Percentiles rank a stretch among this genome's conserved stretches.
These are phyloP conservation scores for Emergomyces orientalis DNA, from an alignment of 2,329 filamentous ascomycete genomes.

Conservation along the genomic window DNA sequence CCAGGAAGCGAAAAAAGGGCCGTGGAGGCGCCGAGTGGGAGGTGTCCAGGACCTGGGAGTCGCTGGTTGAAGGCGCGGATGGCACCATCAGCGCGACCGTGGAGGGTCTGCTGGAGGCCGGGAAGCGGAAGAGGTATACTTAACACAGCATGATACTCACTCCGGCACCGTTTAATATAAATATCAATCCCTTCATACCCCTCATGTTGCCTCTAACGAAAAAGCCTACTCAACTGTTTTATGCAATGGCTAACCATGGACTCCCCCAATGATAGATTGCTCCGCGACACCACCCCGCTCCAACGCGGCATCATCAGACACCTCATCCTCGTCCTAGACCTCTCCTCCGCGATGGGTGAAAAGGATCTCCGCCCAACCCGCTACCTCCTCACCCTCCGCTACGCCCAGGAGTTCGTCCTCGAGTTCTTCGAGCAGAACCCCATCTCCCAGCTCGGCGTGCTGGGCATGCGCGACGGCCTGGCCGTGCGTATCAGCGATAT, in stretches of 20 bases:
- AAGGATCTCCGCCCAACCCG: constrained; percentile 88
- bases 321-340: constrained; percentile 78
- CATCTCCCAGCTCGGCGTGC: constrained; percentile 85
- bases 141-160: too few species aligned
- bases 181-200: too few species aligned
- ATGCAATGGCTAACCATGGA: background rate
- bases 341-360: constrained; percentile 87
- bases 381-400: constrained; percentile 71
- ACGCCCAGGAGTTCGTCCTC: constrained; percentile 75
- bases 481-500: constrained; percentile 80
- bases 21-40: constrained; percentile 37
- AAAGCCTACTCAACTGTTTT: too few species aligned
- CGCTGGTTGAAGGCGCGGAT: constrained; percentile 67
- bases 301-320: constrained; percentile 98
- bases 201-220: too few species aligned
- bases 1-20: constrained; percentile 31
- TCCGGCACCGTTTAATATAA: too few species aligned
- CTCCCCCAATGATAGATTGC: constrained; percentile 47
- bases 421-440: constrained; percentile 99
- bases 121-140: constrained; percentile 61
- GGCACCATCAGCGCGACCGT: constrained; percentile 64
- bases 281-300: constrained; percentile 88
- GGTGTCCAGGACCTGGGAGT: constrained; percentile 51
- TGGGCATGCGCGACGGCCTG: constrained; percentile 88
- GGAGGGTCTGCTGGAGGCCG: constrained; percentile 66